Base-by-base conservation (phyloP, 805 yeast species). In the Pichia heedii region DNA sequence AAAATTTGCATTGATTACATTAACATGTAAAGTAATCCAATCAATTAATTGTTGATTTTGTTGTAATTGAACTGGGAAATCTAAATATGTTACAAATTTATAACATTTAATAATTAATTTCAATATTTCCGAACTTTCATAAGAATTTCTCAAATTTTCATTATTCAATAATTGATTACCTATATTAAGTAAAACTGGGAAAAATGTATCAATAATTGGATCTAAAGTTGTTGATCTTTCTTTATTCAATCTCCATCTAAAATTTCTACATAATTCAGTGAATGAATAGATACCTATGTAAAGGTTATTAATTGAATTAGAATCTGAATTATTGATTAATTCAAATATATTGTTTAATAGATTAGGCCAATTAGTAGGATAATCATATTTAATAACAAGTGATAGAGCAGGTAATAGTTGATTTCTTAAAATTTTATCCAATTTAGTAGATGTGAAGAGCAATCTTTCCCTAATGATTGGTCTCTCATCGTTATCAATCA, bases 1-100 rank as follows among this genome's bases (percentile, higher is more conserved):
- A 19, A 79, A 64, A 9, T 66, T 67, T 65, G 77, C 71, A 49
- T 73, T 73, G 40, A 86, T 76, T 5, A 84, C 73, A 10, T 71
- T 68, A 35, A 85, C 80, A 52, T 87, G 90, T 49, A 93, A 74
- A 42, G 77, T 75, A 3, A 85, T 81, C 94, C 97, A 89, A 18
- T 74, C 67, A 33, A 71, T 60, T 55, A 79, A 59, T 44, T 65
- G 49, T 46, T 79, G 74, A 44, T 67, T 54, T 37, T 68, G 63
- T 68, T 86, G 80, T 57, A 83, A 63, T 3, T 78, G 73, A 4
- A 60, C 67, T 2, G 97, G 97, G 41, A 90, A 65, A 57, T 88
- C 96, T 54, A 72, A 74, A 59, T 79, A 81, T 1, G 94, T 83
- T 36, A 81, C 84, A 60, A 84, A 84, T 60, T 90, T 90, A 67